A percentile compares a stretch with the other conserved stretches of the same genome.
Conservation (phyloP, 139 green algal species). For the Chlamydomonas incerta region DNA sequence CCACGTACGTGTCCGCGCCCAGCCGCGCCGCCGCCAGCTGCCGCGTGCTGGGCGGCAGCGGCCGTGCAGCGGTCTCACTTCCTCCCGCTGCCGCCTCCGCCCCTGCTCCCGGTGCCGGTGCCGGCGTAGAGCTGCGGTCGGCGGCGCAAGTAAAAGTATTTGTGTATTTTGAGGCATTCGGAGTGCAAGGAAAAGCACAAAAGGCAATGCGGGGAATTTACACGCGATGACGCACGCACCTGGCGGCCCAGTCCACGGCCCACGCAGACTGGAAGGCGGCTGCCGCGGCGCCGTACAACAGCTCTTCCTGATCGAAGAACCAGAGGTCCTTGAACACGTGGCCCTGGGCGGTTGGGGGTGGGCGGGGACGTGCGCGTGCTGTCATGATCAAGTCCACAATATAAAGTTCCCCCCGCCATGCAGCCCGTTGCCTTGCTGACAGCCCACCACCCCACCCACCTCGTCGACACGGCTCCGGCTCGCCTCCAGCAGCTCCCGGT, state of each 20-base stretch:
- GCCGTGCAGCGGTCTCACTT: too few relatives aligned
- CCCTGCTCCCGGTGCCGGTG: too few relatives aligned
- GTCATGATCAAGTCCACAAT: too few relatives aligned
- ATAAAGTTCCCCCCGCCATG: too few relatives aligned
- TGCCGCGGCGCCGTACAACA: not conserved
- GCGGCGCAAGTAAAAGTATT: too few relatives aligned
- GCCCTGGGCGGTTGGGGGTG: not conserved
- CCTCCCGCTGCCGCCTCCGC: too few relatives aligned
- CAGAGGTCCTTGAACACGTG: slow-evolving; percentile 60
- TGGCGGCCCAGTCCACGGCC: not conserved
- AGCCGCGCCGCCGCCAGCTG: slow-evolving; percentile 42
- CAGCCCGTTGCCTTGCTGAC: too few relatives aligned
- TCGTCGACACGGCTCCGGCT: not conserved
- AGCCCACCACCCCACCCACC: not conserved
- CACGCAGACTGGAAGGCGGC: not conserved
- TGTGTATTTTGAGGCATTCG: too few relatives aligned
- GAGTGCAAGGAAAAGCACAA: too few relatives aligned
- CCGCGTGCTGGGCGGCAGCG: slow-evolving; percentile 38
- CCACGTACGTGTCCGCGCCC: slow-evolving; percentile 53
- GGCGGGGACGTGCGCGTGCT: too few relatives aligned
- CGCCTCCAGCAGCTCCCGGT: slow-evolving; percentile 53
- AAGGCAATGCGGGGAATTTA: too few relatives aligned
- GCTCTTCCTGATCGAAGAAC: slow-evolving; percentile 41
- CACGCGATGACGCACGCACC: not conserved
- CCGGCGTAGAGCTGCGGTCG: too few relatives aligned